phyloP scores from a whole-genome alignment of 2,329 filamentous ascomycete species.

The Trichocomaceae sp. region DNA sequence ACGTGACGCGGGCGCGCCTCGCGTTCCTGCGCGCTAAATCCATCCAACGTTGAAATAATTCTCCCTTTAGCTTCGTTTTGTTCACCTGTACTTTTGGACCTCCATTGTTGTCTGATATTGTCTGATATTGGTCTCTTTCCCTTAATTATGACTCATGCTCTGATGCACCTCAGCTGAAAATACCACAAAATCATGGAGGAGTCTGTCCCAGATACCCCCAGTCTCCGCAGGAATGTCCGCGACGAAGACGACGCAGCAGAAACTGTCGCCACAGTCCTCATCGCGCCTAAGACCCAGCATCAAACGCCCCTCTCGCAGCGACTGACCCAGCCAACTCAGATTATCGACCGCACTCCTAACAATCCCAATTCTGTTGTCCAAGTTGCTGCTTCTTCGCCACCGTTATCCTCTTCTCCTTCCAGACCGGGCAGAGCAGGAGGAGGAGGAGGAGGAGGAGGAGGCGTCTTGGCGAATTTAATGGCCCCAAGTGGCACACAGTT shows the following conservation, averaged over 20 bases:
- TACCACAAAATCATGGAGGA: slow-evolving; percentile 29
- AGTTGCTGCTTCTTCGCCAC: slow-evolving; percentile 82
- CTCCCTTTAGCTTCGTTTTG: background rate
- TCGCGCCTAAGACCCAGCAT: slow-evolving; percentile 30
- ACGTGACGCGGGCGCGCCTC: background rate
- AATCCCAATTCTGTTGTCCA: slow-evolving; percentile 53
- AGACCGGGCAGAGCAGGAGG: slow-evolving; percentile 19
- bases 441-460: slow-evolving; percentile 19
- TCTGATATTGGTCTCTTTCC: too few species aligned
- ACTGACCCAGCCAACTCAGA: slow-evolving; percentile 57
- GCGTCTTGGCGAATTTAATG: slow-evolving; percentile 55
- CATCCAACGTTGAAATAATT: background rate
- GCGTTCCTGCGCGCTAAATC: background rate
- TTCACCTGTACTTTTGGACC: background rate
- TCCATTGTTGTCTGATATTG: background rate
- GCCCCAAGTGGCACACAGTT: slow-evolving; percentile 71
- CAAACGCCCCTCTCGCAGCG: slow-evolving; percentile 13
- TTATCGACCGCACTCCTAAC: slow-evolving; percentile 42
- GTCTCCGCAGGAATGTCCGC: slow-evolving; percentile 28
- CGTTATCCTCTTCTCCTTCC: slow-evolving; percentile 35
- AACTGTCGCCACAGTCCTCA: slow-evolving; percentile 45
- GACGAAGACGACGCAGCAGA: slow-evolving; percentile 29
- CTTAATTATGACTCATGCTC: background rate
- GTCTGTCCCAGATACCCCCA: slow-evolving; percentile 36
- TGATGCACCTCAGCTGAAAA: background rate